Evolutionary conservation across 2,329 filamentous ascomycete genomes (phyloP).

Genomic region (Ampelomyces quisqualis): DNA sequence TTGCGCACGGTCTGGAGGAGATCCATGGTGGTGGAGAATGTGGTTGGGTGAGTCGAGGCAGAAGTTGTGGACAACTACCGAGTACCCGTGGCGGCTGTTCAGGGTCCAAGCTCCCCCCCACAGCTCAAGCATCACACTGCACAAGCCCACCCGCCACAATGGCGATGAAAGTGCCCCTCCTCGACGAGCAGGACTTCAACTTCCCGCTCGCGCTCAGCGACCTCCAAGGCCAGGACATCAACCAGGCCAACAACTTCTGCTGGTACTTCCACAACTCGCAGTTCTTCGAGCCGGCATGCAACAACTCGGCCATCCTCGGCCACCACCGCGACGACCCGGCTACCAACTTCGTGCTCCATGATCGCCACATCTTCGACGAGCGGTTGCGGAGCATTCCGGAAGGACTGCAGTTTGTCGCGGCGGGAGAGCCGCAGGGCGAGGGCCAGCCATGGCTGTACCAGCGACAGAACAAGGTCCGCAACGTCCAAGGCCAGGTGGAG

Average conservation of each 20-base stretch:
- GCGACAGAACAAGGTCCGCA: constrained; percentile 37
- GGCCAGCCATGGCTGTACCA: constrained; percentile 58
- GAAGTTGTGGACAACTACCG: constrained; percentile 28
- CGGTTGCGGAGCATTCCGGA: constrained; percentile 52
- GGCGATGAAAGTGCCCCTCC: constrained; percentile 31
- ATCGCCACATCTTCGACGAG: constrained; percentile 59
- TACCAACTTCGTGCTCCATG: constrained; percentile 50
- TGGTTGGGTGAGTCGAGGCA: constrained; percentile 8
- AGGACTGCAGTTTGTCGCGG: constrained; percentile 62
- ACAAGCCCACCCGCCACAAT: constrained; percentile 17
- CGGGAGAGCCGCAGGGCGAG: constrained; percentile 56
- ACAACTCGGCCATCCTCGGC: constrained; percentile 57
- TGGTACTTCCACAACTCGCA: constrained; percentile 64
- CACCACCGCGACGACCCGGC: constrained; percentile 49
- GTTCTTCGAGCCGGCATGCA: constrained; percentile 63
- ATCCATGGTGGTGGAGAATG: constrained; percentile 66
- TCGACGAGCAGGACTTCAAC: constrained; percentile 38
- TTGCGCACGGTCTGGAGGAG: constrained; percentile 90
- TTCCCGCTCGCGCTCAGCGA: constrained; percentile 24
- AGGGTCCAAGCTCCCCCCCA: constrained; percentile 15
- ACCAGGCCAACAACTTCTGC: constrained; percentile 48
- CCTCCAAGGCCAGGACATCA: constrained; percentile 25
- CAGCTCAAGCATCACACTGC: background rate
- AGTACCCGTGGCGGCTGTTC: constrained; percentile 12
- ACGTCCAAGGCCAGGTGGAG: constrained; percentile 43